Conservation (phyloP, 805 yeast species). For the Vanderwaltozyma tropicalis region DNA sequence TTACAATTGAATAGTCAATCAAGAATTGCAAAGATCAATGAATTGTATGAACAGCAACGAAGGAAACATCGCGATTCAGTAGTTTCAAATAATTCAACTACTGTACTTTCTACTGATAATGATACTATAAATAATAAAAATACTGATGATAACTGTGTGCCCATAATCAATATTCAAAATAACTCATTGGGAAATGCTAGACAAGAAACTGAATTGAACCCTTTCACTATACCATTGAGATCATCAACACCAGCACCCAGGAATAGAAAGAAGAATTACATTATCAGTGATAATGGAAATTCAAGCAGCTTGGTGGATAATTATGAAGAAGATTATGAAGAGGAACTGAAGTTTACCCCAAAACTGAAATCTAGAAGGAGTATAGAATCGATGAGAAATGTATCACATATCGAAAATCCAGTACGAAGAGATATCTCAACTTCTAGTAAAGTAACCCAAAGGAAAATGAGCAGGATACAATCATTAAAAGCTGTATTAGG, state of each 20-base stretch:
- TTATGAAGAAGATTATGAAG: neutral
- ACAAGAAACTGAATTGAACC: neutral
- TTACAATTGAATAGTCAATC: constrained; percentile 14
- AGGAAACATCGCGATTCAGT: neutral
- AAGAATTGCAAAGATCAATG: constrained; percentile 18
- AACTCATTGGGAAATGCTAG: too few species aligned
- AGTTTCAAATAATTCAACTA: neutral
- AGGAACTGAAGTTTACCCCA: constrained; percentile 27
- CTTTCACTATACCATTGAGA: neutral
- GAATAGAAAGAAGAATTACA: neutral
- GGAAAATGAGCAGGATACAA: neutral
- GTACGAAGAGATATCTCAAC: neutral
- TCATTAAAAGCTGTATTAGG: constrained; percentile 21
- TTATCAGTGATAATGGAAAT: too few species aligned
- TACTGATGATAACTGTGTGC: neutral
- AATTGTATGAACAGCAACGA: constrained; percentile 12
- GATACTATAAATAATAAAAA: neutral
- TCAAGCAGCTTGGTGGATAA: too few species aligned
- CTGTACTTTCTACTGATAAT: neutral
- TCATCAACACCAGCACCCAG: neutral
- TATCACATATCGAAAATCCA: neutral
- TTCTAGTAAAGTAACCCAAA: neutral
- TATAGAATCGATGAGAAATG: constrained; percentile 4
- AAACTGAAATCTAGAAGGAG: constrained; percentile 16
- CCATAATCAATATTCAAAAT: neutral